These are phyloP conservation scores for Calycina marina DNA, from an alignment of 2,329 filamentous ascomycete genomes.

Conservation along the genomic window DNA sequence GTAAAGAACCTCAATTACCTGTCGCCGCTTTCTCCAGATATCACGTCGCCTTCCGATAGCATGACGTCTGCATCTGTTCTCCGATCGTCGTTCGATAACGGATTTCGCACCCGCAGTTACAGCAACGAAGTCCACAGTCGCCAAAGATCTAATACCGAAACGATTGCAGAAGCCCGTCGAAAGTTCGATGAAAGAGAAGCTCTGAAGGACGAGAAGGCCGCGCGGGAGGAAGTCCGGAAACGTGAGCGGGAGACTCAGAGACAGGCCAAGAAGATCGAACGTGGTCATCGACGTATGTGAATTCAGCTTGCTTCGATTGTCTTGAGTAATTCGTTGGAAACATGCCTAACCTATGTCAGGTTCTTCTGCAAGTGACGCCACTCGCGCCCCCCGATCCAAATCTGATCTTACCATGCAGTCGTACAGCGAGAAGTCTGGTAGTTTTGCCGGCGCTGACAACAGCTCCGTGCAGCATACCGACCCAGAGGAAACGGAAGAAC, in stretches of 20 bases:
- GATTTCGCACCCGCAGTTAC: constrained; percentile 44
- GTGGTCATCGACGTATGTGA: constrained; percentile 18
- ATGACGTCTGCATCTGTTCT: constrained; percentile 34
- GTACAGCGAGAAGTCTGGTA: constrained; percentile 14
- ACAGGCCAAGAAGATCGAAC: constrained; percentile 37
- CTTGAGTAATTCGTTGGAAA: too few species aligned
- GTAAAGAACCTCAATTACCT: constrained; percentile 9
- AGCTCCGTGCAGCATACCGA: constrained; percentile 1
- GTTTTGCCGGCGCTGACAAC: constrained; percentile 9
- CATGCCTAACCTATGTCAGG: too few species aligned
- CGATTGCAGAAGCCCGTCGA: constrained; percentile 44
- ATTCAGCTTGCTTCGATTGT: too few species aligned
- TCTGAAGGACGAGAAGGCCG: constrained; percentile 47
- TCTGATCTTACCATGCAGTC: constrained; percentile 15
- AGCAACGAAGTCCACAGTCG: constrained; percentile 44
- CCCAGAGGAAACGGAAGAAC: constrained; percentile 2
- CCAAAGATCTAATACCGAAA: constrained; percentile 35
- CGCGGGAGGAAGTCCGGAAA: constrained; percentile 40
- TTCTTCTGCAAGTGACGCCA: constrained; percentile 25
- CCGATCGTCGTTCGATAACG: constrained; percentile 42
- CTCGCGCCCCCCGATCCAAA: constrained; percentile 27
- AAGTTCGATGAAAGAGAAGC: constrained; percentile 49
- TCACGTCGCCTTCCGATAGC: constrained; percentile 15
- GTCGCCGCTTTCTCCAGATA: constrained; percentile 11
- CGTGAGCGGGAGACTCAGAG: constrained; percentile 43